Evolutionary conservation across 2,329 filamentous ascomycete species (phyloP).

Genomic region (Fusarium vanettenii): DNA sequence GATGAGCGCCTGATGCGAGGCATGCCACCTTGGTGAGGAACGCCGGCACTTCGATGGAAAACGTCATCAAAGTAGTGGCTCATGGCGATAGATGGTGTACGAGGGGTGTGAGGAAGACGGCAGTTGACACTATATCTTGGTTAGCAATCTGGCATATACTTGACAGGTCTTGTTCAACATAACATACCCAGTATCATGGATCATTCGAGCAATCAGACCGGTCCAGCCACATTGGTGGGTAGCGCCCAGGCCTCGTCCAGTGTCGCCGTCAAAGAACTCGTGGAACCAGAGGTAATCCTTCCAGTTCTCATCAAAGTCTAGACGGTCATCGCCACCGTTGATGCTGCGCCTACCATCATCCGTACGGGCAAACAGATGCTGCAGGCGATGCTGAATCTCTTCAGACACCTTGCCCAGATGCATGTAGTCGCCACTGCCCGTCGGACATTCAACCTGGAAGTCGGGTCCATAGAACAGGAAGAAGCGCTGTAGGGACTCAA

Average conservation of each 20-base stretch:
- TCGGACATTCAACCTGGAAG: slow-evolving; percentile 92
- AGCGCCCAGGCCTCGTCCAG: slow-evolving; percentile 87
- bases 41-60: slow-evolving; percentile 62
- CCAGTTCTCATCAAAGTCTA: slow-evolving; percentile 95
- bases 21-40: slow-evolving; percentile 53
- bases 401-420: slow-evolving; percentile 95
- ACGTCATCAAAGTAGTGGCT: slow-evolving; percentile 96
- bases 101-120: slow-evolving; percentile 91
- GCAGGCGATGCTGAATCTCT: slow-evolving; percentile 92
- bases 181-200: slow-evolving; percentile 93
- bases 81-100: slow-evolving; percentile 85
- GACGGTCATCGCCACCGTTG: slow-evolving; percentile 84
- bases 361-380: slow-evolving; percentile 87
- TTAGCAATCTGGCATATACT: slow-evolving; percentile 52
- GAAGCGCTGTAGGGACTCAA: slow-evolving; percentile 94
- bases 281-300: slow-evolving; percentile 89
- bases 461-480: slow-evolving; percentile 94
- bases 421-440: slow-evolving; percentile 93
- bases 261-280: slow-evolving; percentile 96
- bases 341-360: slow-evolving; percentile 90
- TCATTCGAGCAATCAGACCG: slow-evolving; percentile 93
- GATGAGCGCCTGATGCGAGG: slow-evolving; percentile 80
- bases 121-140: slow-evolving; percentile 76
- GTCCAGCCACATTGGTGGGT: slow-evolving; percentile 98
- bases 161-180: slow-evolving; percentile 48